Evolutionary conservation across 129 eudicot genomes (phyloP).

Genomic region (Helichrysum umbraculigerum): DNA sequence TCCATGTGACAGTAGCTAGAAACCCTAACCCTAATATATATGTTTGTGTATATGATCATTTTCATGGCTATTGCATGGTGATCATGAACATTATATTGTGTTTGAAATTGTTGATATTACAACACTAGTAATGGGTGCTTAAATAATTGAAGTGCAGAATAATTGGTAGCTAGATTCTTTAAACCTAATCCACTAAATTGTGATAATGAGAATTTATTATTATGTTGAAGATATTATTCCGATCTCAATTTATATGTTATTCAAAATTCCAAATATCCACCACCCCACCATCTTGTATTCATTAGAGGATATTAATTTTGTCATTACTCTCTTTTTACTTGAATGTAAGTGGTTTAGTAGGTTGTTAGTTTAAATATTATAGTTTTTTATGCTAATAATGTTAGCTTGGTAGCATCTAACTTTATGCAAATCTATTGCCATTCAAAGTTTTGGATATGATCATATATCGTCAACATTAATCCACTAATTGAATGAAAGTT

Average conservation of each 20-base stretch:
- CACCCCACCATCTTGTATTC: constrained; percentile 11
- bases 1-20: constrained; percentile 1
- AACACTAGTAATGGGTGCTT: constrained; percentile 3
- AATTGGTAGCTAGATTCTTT: constrained; percentile 17
- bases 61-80: constrained; percentile 2
- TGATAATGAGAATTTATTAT: constrained; percentile 20
- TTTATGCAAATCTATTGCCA: not conserved
- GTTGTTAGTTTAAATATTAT: constrained; percentile 15
- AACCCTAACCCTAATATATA: constrained; percentile 28
- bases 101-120: not conserved
- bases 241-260: constrained; percentile 9
- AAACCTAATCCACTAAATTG: constrained; percentile 30
- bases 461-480: not conserved
- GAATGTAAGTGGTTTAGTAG: constrained; percentile 25
- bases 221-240: constrained; percentile 24
- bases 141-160: constrained; percentile 16
- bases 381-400: not conserved
- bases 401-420: not conserved
- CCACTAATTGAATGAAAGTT: no score
- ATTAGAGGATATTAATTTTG: constrained; percentile 14
- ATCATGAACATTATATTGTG: not conserved
- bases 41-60: not conserved
- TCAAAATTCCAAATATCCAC: constrained; percentile 25
- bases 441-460: not conserved
- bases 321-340: constrained; percentile 7